Evolutionary conservation across 257 asterid genomes (phyloP), one percentile per base, ranked within the genome.

Genomic region (Petunia axillaris): DNA sequence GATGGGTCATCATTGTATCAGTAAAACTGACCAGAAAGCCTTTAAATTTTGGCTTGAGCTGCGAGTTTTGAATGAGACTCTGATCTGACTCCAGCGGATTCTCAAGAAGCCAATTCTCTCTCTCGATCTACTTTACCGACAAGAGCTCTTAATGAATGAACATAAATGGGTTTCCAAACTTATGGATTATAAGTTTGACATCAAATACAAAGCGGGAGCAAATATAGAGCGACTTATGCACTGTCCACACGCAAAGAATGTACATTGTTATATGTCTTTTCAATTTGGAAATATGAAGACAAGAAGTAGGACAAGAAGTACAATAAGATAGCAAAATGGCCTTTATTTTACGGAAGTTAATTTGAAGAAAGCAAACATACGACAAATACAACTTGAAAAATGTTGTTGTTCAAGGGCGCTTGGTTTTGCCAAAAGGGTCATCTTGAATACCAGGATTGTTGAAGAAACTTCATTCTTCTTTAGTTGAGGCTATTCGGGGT

Each of bases 341-440:
- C 14, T 3, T 16, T 1, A 13, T 54, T 14, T 54, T 54, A 16
- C 25, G 14, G 0, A 11, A 38, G 2, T 64, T 5, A 9, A 36
- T 36, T 37, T 10, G 16, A 10, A 16, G 4, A 37, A 1, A 64
- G 3, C 44, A 64, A 64, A 11, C 3, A 11, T 1, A 64, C 4
- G 46, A 37, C 9, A 64, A 54, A 64, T 63, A 63, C n/a, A 63
- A n/a, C 41, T 63, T 63, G 68, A 63, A 63, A n/a, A 63, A 63
- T 36, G 44, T n/a, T 8, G 36, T 15, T 63, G 4, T 36, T 63
- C n/a, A 63, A 63, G 14, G 43, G 44, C 3, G n/a, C 2, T 63
- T 63, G 44, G 44, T 63, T 63, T 37, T 13, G 25, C 60, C 60
- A 54, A 54, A 54, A 54, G 60, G 60, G 14, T 54, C 25, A 54